Evolutionary conservation across 1,139 yeast genomes (phyloP).

Genomic region (Suhomyces bolitotheri): DNA sequence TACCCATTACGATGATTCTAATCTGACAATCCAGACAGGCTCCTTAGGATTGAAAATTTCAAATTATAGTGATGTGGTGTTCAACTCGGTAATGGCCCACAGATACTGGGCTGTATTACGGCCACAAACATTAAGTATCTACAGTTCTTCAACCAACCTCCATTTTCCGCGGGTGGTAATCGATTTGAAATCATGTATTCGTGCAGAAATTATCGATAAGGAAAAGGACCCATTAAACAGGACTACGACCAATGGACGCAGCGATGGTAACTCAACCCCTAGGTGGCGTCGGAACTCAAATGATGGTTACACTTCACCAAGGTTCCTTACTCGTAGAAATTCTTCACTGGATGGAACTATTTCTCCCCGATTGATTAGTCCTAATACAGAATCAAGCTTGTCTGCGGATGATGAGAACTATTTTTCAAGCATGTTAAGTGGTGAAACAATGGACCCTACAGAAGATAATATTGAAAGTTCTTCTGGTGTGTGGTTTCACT

Average conservation of each 20-base stretch:
- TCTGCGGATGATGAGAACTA: slow-evolving; percentile 28
- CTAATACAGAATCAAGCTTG: slow-evolving; percentile 5
- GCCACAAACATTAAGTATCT: slow-evolving; percentile 68
- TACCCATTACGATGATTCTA: slow-evolving; percentile 31
- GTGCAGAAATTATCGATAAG: slow-evolving; percentile 54
- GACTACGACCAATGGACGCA: not conserved
- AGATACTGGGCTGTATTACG: slow-evolving; percentile 76
- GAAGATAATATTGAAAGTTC: slow-evolving; percentile 30
- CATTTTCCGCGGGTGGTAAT: slow-evolving; percentile 81
- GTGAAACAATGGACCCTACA: slow-evolving; percentile 20
- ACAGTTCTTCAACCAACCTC: slow-evolving; percentile 69
- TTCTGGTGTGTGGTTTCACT: slow-evolving; percentile 50
- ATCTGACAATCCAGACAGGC: slow-evolving; percentile 42
- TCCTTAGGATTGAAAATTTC: slow-evolving; percentile 52
- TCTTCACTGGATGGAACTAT: slow-evolving; percentile 9
- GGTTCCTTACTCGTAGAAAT: slow-evolving; percentile 8
- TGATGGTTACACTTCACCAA: slow-evolving; percentile 12
- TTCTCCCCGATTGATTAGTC: slow-evolving; percentile 9
- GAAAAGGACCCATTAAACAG: slow-evolving; percentile 13
- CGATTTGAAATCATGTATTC: slow-evolving; percentile 63
- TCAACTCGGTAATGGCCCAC: slow-evolving; percentile 36
- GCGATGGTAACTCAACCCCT: slow-evolving; percentile 4
- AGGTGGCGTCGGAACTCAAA: slow-evolving; percentile 5
- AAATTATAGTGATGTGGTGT: slow-evolving; percentile 42
- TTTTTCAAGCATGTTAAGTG: slow-evolving; percentile 24